A percentile compares a stretch with the other conserved stretches of the same genome.
These are phyloP conservation scores for Eucalyptus coolabah DNA, from an alignment of 345 rosid genomes.

Conservation along the genomic window DNA sequence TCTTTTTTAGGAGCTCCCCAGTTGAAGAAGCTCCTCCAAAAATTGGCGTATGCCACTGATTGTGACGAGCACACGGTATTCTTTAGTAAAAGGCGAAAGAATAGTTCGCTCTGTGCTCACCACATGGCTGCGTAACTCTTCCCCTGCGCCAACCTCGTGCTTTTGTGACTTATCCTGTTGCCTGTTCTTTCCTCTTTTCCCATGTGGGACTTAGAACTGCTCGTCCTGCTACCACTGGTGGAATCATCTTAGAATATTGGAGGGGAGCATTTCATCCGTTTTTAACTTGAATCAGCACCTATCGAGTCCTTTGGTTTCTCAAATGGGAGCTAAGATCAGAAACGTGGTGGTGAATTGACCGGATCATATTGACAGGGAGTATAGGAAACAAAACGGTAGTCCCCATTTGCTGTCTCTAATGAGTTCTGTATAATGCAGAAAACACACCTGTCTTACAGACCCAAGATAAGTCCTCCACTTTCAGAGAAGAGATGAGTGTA, in stretches of 20 bases:
- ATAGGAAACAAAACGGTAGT: not conserved
- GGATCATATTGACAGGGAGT: not conserved
- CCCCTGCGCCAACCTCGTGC: not conserved
- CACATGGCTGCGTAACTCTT: not conserved
- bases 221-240: not conserved
- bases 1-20: not conserved
- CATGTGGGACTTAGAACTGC: not conserved
- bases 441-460: not conserved
- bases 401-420: not conserved
- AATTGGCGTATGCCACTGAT: slow-evolving; percentile 1
- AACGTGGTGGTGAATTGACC: not conserved
- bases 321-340: not conserved
- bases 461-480: not conserved
- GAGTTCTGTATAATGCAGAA: not conserved
- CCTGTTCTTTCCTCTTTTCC: not conserved
- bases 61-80: slow-evolving; percentile 20
- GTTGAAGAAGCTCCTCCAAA: not conserved
- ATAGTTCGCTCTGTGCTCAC: slow-evolving; percentile 1
- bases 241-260: not conserved
- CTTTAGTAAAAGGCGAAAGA: slow-evolving; percentile 45
- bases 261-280: not conserved
- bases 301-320: not conserved
- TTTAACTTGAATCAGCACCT: not conserved
- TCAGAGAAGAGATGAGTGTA: not conserved
- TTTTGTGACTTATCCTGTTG: not conserved